Conservation (phyloP, 192 early-diverging fungal genomes). For the Borealophlyctis nickersoniae region DNA sequence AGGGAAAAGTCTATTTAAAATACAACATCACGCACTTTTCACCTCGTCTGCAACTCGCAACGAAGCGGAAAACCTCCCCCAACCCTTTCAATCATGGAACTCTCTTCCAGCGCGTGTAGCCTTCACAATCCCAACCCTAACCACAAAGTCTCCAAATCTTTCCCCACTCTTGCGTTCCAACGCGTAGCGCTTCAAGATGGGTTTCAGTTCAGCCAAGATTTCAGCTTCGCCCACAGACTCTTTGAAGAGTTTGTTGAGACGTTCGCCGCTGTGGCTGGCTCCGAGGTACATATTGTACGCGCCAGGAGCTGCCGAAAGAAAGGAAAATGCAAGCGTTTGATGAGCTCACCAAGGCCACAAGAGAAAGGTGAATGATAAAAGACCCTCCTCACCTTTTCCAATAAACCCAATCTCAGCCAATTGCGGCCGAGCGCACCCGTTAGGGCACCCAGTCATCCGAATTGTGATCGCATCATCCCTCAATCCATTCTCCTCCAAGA, state of each 20-base stretch:
- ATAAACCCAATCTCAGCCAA: constrained; percentile 94
- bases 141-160: constrained; percentile 93
- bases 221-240: constrained; percentile 87
- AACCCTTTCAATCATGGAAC: constrained; percentile 27
- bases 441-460: constrained; percentile 98
- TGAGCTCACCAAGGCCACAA: too few relatives aligned
- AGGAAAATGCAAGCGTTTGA: too few relatives aligned
- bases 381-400: constrained; percentile 85
- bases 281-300: constrained; percentile 96
- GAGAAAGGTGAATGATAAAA: too few relatives aligned
- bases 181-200: constrained; percentile 80
- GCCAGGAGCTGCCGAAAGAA: constrained; percentile 72
- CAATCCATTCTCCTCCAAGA: constrained; percentile 78
- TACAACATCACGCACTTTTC: too few relatives aligned
- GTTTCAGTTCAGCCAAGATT: constrained; percentile 72
- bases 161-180: constrained; percentile 69
- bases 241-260: constrained; percentile 88
- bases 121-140: constrained; percentile 77
- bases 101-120: constrained; percentile 17
- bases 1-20: too few relatives aligned
- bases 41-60: too few relatives aligned
- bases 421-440: constrained; percentile 93
- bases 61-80: too few relatives aligned
- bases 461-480: constrained; percentile 87
- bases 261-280: constrained; percentile 79